Evolutionary conservation across 31 red algal genomes (phyloP), one percentile per base, ranked within the genome.

Genomic region (Odonthalia washingtoniensis): DNA sequence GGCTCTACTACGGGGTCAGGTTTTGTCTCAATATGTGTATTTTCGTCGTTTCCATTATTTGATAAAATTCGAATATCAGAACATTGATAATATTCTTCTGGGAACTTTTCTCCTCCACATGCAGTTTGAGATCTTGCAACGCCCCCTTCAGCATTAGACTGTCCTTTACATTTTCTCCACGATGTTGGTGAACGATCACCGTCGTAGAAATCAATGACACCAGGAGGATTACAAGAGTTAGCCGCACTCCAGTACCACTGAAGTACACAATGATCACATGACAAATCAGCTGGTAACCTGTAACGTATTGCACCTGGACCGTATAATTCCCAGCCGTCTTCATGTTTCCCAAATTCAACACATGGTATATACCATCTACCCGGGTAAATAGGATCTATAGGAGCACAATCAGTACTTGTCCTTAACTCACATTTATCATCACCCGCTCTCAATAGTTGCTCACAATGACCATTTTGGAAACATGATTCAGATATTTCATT

Each of bases 81-180:
- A 75, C 90, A 93, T 46, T 82, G 75, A 38, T 81, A 81, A 49
- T 93, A 93, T 70, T 93, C 91, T 39, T 93, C 91, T 0, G 91
- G 83, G 40, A 81, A 82, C 14, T 73, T 46, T 35, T 49, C 35
- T 17, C 75, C 36, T 24, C 75, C 37, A 72, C 76, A 84, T 9
- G 35, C 40, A 17, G 28, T 33, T 52, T 83, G 76, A 17, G 52
- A 65, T 14, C 70, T 70, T 24, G 81, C 60, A 18, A 80, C 49
- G 24, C 84, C 75, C 9, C 84, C 84, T 17, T 66, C 43, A 30
- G 79, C 84, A n/a, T 77, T 84, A 37, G 76, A 76, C 70, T 93
- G 91, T 18, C 91, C 91, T 28, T 36, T 67, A 39, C 84, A 88
- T 27, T 82, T 53, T 3, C 84, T 77, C 75, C 84, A 93, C 5